Evolutionary conservation across 306 rosid genomes (phyloP), one percentile per base, ranked within the genome.

Genomic region (Biancaea sappan): DNA sequence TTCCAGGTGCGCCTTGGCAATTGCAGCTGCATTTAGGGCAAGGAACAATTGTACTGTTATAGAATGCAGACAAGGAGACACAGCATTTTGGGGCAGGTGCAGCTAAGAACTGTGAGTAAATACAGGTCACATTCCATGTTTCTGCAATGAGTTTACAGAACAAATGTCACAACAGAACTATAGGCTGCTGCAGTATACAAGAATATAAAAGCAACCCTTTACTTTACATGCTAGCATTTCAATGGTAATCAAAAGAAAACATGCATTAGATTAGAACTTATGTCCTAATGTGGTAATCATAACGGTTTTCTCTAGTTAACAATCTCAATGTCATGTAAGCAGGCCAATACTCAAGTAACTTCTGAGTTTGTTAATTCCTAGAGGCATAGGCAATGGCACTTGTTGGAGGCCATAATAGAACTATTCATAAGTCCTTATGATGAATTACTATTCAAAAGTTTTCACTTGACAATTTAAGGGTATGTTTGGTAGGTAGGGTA

Each of bases 1-100:
- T 78, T 74, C 90, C 86, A 21, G 78, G 73, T 24, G 85, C 81
- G 19, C 84, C 88, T 84, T 76, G 88, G 83, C 98, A 93, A 47
- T 76, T 78, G 32, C 98, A 90, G 81, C 97, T 90, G 83, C 97
- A 93, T 16, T 62, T 54, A 34, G 93, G 91, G 79, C 98, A 93
- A 57, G 87, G 87, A 69, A 89, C 85, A 44, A 93, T 74, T 25
- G 87, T 84, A 3, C 63, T 73, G 46, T 82, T 83, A 82, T 90
- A 93, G 82, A 93, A 93, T 34, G 98, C 77, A 28, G 97, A 93
- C 54, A 93, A 72, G 2, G 98, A 90, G 31, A 90, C 95, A 26
- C 97, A 90, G 40, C 98, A 93, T 21, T 79, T 80, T n/a, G 97
- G 95, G 0, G 93, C 32, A 8, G 84, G 53, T 18, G 94, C 81